Evolutionary conservation across 257 asterid species (phyloP), one percentile per base, ranked within the genome.

Genomic region (Agastache rugosa): DNA sequence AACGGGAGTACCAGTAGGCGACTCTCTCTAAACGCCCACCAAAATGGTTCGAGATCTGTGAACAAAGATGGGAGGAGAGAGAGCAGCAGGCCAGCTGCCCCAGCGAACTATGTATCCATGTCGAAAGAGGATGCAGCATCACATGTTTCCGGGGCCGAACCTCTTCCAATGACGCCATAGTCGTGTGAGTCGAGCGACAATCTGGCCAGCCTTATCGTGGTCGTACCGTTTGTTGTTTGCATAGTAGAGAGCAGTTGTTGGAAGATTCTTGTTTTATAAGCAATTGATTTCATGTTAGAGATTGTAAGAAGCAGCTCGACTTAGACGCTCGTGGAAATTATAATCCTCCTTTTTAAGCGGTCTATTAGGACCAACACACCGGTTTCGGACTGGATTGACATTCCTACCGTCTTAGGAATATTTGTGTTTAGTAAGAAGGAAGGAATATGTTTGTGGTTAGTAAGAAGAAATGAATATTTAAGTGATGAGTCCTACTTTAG

Each of bases 31-130:
- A 88, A 88, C 34, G 87, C 90, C 23, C 90, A 84, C 81, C 98
- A 90, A 72, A 92, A 92, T 31, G 99, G 99, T 19, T 83, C 94
- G 12, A 88, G 89, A 63, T 90, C 99, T 11, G 73, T 75, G 41
- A 87, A 80, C 39, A 86, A 81, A 85, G 99, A 95, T 15, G 92
- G 91, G 75, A 90, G 80, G 90, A 90, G 93, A 74, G 97, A 91
- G 6, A 55, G 68, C 3, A 84, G 90, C 3, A 84, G 90, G 76
- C 87, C 90, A 1, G 78, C 63, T 48, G 96, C 92, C 60, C 98
- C 97, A 0, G 84, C 79, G 84, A 93, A 91, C 82, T 90, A 71
- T 60, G 97, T 93, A 5, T 89, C 97, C 69, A 83, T 92, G 53
- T 76, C 96, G 3, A 92, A 94, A 61, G 91, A 84, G 74, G 89